These are phyloP conservation scores for Ophiostoma populinum DNA, from an alignment of 2,329 filamentous ascomycete genomes.

Conservation along the genomic window DNA sequence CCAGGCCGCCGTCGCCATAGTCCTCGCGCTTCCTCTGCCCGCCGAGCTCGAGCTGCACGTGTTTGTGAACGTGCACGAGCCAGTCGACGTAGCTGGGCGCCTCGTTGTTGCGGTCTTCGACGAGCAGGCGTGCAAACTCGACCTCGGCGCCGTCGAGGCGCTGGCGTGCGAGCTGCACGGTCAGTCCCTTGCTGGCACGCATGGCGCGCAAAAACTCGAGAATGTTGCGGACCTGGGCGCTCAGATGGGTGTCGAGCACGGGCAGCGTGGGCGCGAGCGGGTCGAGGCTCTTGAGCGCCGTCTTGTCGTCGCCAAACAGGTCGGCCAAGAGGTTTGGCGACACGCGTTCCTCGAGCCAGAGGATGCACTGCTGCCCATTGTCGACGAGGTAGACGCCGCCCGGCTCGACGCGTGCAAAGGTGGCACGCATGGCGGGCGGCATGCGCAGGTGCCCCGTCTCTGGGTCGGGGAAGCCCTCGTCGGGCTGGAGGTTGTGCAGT, in stretches of 20 bases:
- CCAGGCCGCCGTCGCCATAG: slow-evolving; percentile 29
- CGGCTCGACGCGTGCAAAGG: slow-evolving; percentile 75
- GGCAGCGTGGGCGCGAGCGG: slow-evolving; percentile 67
- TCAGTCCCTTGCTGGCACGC: slow-evolving; percentile 73
- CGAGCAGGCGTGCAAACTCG: slow-evolving; percentile 79
- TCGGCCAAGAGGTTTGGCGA: slow-evolving; percentile 83
- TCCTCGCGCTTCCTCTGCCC: slow-evolving; percentile 26
- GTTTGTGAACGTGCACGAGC: slow-evolving; percentile 87
- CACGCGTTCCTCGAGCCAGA: slow-evolving; percentile 87
- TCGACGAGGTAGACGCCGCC: slow-evolving; percentile 91
- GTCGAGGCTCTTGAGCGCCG: slow-evolving; percentile 58
- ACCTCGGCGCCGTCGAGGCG: slow-evolving; percentile 90
- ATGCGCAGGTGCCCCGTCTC: slow-evolving; percentile 76
- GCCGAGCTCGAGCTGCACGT: slow-evolving; percentile 70
- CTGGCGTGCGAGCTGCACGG: slow-evolving; percentile 79
- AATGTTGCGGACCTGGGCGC: slow-evolving; percentile 87
- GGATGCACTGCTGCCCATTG: slow-evolving; percentile 77
- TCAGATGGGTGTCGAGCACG: slow-evolving; percentile 77
- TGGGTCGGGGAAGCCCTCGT: slow-evolving; percentile 79
- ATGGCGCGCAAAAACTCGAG: slow-evolving; percentile 67
- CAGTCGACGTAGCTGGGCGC: slow-evolving; percentile 97
- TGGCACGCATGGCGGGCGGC: slow-evolving; percentile 63
- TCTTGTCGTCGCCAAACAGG: slow-evolving; percentile 65
- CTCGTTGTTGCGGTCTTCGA: slow-evolving; percentile 94
- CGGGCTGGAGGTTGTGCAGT: slow-evolving; percentile 71